These are phyloP conservation scores for Penicillium salamii DNA, from an alignment of 495 filamentous ascomycete genomes.

Conservation along the genomic window DNA sequence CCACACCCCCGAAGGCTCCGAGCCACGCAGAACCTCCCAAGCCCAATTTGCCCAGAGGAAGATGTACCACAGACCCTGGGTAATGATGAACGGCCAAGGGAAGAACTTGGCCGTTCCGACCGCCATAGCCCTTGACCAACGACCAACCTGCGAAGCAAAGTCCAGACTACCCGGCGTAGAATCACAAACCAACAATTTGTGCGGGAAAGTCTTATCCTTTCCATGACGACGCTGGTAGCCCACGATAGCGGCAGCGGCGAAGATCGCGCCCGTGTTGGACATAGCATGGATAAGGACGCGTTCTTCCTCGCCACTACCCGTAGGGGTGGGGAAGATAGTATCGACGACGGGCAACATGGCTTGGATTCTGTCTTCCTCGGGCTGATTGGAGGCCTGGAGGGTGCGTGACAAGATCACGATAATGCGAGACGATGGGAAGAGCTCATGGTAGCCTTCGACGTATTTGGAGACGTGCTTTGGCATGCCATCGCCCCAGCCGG, in stretches of 20 bases:
- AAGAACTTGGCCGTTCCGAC: constrained; percentile 45
- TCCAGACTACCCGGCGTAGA: constrained; percentile 50
- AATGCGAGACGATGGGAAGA: constrained; percentile 45
- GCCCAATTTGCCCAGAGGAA: constrained; percentile 24
- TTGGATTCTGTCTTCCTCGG: constrained; percentile 37
- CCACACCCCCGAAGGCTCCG: constrained; percentile 21
- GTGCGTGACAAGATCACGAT: constrained; percentile 49
- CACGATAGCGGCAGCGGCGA: constrained; percentile 45
- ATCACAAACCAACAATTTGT: constrained; percentile 46
- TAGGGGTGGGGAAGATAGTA: constrained; percentile 35
- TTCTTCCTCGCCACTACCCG: constrained; percentile 21
- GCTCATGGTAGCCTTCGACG: constrained; percentile 47
- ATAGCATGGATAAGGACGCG: constrained; percentile 47
- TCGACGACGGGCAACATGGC: constrained; percentile 51
- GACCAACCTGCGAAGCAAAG: constrained; percentile 45
- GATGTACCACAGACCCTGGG: constrained; percentile 41
- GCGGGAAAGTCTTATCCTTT: constrained; percentile 37
- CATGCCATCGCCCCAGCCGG: constrained; percentile 54
- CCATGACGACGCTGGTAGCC: constrained; percentile 38
- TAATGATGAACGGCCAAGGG: constrained; percentile 48
- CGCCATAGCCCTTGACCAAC: constrained; percentile 52
- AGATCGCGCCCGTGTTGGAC: constrained; percentile 53
- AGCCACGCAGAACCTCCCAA: constrained; percentile 10
- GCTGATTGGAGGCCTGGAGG: constrained; percentile 39
- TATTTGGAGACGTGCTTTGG: constrained; percentile 55